Percentiles rank a stretch among this genome's conserved stretches.
These are phyloP conservation scores for Apiospora phragmitis DNA, from an alignment of 2,329 filamentous ascomycete genomes.

Conservation along the genomic window DNA sequence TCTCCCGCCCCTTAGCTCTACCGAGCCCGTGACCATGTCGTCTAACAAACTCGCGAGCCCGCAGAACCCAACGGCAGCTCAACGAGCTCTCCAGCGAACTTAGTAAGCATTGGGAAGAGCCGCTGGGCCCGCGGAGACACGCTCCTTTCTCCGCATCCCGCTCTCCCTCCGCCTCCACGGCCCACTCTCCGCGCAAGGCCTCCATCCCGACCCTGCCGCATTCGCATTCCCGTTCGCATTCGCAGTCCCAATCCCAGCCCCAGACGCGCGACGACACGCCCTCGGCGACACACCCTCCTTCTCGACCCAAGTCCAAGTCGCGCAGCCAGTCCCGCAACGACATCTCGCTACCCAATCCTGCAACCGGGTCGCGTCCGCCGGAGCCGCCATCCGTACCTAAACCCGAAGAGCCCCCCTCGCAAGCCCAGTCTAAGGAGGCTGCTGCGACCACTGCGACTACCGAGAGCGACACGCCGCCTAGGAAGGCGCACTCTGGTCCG, in stretches of 20 bases:
- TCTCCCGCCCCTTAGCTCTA: neutral
- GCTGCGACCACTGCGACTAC: neutral
- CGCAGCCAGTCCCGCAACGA: neutral
- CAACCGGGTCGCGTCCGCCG: neutral
- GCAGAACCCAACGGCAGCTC: slow-evolving; percentile 17
- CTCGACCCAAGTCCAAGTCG: neutral
- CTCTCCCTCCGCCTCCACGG: slow-evolving; percentile 3
- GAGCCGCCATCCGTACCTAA: neutral
- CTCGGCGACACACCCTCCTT: neutral
- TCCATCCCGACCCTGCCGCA: neutral
- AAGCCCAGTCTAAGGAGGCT: neutral
- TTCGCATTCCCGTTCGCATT: neutral
- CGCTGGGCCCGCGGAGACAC: slow-evolving; percentile 16
- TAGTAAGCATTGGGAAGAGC: slow-evolving; percentile 21
- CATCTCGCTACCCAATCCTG: neutral
- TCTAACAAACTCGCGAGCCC: slow-evolving; percentile 21
- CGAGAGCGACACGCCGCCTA: neutral
- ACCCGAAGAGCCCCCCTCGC: neutral
- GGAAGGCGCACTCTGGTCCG: neutral
- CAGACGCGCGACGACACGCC: neutral
- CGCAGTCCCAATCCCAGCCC: neutral
- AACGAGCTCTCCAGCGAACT: slow-evolving; percentile 21
- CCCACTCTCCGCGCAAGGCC: slow-evolving; percentile 8
- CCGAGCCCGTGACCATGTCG: slow-evolving; percentile 15
- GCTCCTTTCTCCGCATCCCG: slow-evolving; percentile 9